A percentile compares a stretch with the other conserved stretches of the same genome.
phyloP scores from a whole-genome alignment of 106 monocot genomes.

The Xerophyta viscosa region DNA sequence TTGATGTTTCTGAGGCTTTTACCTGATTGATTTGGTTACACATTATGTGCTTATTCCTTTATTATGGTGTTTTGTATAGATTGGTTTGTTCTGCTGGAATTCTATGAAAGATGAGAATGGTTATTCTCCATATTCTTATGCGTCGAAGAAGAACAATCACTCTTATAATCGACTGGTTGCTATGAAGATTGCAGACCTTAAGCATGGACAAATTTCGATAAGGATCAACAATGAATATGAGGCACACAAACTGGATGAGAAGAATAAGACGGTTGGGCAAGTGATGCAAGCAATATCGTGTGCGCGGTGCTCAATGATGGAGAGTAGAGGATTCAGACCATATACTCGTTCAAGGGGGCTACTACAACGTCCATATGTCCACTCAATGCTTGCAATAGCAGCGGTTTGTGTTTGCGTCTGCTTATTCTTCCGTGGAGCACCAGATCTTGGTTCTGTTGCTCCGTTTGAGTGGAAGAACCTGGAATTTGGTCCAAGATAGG shows the following conservation, averaged over 20 bases:
- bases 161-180: slow-evolving; percentile 28
- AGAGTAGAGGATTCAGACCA: slow-evolving; percentile 2
- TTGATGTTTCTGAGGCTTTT: not conserved
- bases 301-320: slow-evolving; percentile 13
- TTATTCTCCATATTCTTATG: slow-evolving; percentile 26
- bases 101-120: slow-evolving; percentile 20
- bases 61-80: slow-evolving; percentile 6
- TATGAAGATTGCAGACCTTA: slow-evolving; percentile 28
- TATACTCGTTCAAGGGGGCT: slow-evolving; percentile 4
- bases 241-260: slow-evolving; percentile 3
- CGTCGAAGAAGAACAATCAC: slow-evolving; percentile 26
- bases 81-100: slow-evolving; percentile 38
- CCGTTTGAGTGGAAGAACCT: slow-evolving; percentile 38
- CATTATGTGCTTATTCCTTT: not conserved
- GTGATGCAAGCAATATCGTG: slow-evolving; percentile 16
- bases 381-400: slow-evolving; percentile 30
- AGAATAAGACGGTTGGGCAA: not conserved
- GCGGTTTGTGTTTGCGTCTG: slow-evolving; percentile 47
- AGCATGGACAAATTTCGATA: slow-evolving; percentile 26
- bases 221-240: slow-evolving; percentile 10
- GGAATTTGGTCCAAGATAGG: slow-evolving; percentile 26
- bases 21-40: not conserved
- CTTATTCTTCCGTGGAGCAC: slow-evolving; percentile 27
- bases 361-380: slow-evolving; percentile 21
- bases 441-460: slow-evolving; percentile 11